Evolutionary conservation across 257 asterid species (phyloP).

Genomic region (Handroanthus guayacan): DNA sequence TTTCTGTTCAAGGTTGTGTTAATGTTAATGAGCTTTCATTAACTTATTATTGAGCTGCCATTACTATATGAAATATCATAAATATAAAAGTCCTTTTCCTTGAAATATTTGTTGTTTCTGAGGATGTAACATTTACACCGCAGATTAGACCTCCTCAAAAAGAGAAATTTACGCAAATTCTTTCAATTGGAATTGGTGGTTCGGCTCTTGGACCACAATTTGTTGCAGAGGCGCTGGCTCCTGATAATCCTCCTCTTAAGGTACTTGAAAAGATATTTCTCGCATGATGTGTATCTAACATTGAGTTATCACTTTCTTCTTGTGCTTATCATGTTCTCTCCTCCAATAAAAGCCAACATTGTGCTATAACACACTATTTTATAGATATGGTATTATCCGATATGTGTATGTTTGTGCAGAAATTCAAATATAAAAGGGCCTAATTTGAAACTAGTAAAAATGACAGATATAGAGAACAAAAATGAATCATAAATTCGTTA

Average conservation of each 20-base stretch:
- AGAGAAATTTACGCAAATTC: constrained; percentile 84
- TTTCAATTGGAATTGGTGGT: constrained; percentile 98
- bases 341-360: not conserved
- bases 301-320: not conserved
- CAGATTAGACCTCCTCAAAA: constrained; percentile 82
- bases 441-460: not conserved
- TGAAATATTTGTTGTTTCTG: constrained; percentile 28
- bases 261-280: constrained; percentile 43
- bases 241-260: constrained; percentile 99
- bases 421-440: not conserved
- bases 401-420: not conserved
- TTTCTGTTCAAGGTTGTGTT: constrained; percentile 14
- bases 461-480: not conserved
- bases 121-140: constrained; percentile 34
- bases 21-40: too few species aligned
- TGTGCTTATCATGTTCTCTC: not conserved
- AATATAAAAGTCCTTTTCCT: not conserved
- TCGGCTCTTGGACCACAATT: constrained; percentile 99
- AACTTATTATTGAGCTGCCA: constrained; percentile 11
- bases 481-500: not conserved
- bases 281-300: not conserved
- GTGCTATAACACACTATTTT: not conserved
- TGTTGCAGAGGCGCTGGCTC: constrained; percentile 99
- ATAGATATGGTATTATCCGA: too few species aligned
- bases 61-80: not conserved